Evolutionary conservation across 2,329 filamentous ascomycete species (phyloP).

Genomic region (Alternaria rosae): DNA sequence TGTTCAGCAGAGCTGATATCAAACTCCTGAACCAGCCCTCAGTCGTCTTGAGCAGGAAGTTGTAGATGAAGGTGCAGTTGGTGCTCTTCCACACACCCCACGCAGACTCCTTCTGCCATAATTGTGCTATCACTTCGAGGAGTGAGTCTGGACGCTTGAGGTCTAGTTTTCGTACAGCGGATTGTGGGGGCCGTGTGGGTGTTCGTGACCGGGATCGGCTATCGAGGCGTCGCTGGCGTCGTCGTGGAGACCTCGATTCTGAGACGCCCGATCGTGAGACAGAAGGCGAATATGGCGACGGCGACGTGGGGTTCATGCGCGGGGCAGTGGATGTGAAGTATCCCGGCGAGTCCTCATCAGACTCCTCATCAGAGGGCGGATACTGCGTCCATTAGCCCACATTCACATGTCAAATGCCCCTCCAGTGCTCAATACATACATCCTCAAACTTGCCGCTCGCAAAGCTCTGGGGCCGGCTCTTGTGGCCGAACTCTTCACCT

Average conservation of each 20-base stretch:
- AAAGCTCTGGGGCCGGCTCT: constrained; percentile 42
- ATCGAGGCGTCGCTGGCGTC: constrained; percentile 48
- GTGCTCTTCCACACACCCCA: constrained; percentile 95
- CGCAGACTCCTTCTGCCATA: constrained; percentile 88
- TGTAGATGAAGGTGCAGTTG: constrained; percentile 92
- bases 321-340: constrained; percentile 82
- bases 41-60: constrained; percentile 81
- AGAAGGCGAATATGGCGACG: constrained; percentile 39
- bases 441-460: constrained; percentile 47
- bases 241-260: constrained; percentile 44
- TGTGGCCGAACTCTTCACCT: constrained; percentile 23
- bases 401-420: constrained; percentile 22
- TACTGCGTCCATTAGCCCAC: constrained; percentile 44
- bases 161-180: constrained; percentile 67
- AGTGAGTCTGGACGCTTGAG: constrained; percentile 81
- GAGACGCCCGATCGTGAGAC: constrained; percentile 44
- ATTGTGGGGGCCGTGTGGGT: constrained; percentile 50
- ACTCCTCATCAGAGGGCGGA: constrained; percentile 69
- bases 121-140: constrained; percentile 82
- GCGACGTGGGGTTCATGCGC: constrained; percentile 40
- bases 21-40: constrained; percentile 93
- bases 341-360: constrained; percentile 73
- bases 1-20: constrained; percentile 86
- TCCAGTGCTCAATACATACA: constrained; percentile 21
- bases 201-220: constrained; percentile 48